These are phyloP conservation scores for Aplosporella prunicola DNA, from an alignment of 2,329 filamentous ascomycete species.

Conservation along the genomic window DNA sequence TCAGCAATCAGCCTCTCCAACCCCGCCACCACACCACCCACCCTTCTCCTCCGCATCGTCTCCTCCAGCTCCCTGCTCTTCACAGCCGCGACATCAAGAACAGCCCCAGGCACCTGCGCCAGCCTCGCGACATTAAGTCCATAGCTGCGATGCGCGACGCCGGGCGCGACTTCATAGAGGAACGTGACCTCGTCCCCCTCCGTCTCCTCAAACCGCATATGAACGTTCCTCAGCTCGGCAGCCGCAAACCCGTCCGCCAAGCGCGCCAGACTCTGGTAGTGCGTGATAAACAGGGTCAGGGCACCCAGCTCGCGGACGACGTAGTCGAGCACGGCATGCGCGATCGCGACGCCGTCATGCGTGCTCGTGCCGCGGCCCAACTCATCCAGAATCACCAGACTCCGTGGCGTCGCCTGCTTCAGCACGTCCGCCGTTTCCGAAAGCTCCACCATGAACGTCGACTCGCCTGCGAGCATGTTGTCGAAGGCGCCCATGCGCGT, in stretches of 20 bases:
- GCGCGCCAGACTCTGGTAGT: conserved; percentile 81
- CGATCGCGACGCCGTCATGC: conserved; percentile 93
- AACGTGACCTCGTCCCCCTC: conserved; percentile 75
- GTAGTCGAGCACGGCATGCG: conserved; percentile 79
- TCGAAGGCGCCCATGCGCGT: conserved; percentile 95
- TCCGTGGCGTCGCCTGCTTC: conserved; percentile 74
- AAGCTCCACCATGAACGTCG: conserved; percentile 96
- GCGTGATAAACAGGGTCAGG: conserved; percentile 90
- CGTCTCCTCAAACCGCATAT: conserved; percentile 68
- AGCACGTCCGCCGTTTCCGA: conserved; percentile 87
- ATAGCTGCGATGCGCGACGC: conserved; percentile 88
- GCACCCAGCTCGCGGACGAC: conserved; percentile 66
- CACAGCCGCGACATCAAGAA: conserved; percentile 68
- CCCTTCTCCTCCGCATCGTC: conserved; percentile 31
- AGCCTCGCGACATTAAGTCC: conserved; percentile 86
- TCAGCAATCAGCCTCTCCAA: neutral
- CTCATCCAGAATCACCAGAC: conserved; percentile 87
- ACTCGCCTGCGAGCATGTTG: conserved; percentile 90
- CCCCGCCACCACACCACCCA: neutral
- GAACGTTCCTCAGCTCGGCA: conserved; percentile 69
- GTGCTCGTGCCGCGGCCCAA: conserved; percentile 88
- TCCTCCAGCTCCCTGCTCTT: conserved; percentile 77
- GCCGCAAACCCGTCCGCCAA: conserved; percentile 59
- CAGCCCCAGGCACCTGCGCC: conserved; percentile 65
- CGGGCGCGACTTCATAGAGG: conserved; percentile 82